Percentiles rank a stretch among this genome's conserved stretches.
Evolutionary conservation across 225 moss, liverwort and hornwort species (phyloP).

Genomic region (Ulota crispa): DNA sequence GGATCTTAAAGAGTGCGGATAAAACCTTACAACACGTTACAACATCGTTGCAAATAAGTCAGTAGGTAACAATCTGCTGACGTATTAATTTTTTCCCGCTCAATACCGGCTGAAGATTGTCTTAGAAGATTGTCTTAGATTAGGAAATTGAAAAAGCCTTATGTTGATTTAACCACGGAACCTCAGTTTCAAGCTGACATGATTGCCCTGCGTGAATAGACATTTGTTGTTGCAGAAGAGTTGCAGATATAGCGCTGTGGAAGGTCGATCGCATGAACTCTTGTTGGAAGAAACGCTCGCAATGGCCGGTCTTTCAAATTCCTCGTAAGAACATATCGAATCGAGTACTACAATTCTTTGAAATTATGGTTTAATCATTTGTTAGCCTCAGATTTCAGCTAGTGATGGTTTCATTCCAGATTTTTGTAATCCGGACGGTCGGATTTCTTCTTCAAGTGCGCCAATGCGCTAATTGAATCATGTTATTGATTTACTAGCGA

Average conservation of each 20-base stretch:
- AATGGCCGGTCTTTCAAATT: constrained; percentile 24
- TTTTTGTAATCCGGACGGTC: background rate
- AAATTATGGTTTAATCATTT: background rate
- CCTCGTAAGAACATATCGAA: background rate
- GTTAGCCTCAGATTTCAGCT: background rate
- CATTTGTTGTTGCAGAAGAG: background rate
- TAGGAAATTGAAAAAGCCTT: background rate
- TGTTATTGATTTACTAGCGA: background rate
- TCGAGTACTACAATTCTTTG: background rate
- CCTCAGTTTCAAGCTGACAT: background rate
- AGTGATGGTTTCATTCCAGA: background rate
- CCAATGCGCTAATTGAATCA: background rate
- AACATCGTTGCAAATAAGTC: background rate
- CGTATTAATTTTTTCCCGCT: background rate
- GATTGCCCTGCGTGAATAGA: background rate
- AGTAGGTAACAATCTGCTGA: background rate
- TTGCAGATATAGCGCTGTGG: background rate
- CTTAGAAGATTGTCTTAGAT: background rate
- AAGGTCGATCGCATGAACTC: background rate
- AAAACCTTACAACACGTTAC: background rate
- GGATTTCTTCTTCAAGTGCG: background rate
- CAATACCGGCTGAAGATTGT: too few species aligned
- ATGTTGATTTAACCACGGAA: background rate
- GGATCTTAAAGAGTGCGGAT: background rate
- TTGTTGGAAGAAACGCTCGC: constrained; percentile 12